phyloP scores from a whole-genome alignment of 1,284 basidiomycete species.

The Veloporphyrellus conicus region DNA sequence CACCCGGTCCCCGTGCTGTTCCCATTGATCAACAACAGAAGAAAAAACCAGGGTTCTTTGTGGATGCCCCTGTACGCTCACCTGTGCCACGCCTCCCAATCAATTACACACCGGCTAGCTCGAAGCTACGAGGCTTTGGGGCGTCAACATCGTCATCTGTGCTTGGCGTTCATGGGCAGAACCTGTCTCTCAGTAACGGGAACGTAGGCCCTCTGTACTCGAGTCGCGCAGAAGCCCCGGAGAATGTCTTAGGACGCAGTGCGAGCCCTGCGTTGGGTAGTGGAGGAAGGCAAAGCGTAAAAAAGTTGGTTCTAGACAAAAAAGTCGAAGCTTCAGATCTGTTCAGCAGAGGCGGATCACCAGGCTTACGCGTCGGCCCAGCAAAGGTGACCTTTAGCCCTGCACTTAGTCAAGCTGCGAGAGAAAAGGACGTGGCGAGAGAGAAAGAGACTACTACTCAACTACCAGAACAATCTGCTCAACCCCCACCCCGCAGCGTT shows the following conservation, averaged over 20 bases:
- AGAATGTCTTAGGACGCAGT: slow-evolving; percentile 52
- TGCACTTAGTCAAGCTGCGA: slow-evolving; percentile 63
- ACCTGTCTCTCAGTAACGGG: slow-evolving; percentile 48
- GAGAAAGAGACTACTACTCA: slow-evolving; percentile 52
- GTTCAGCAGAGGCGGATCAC: slow-evolving; percentile 54
- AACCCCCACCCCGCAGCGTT: slow-evolving; percentile 41
- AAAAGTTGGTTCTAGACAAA: slow-evolving; percentile 89
- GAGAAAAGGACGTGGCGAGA: slow-evolving; percentile 67
- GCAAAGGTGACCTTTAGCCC: slow-evolving; percentile 68
- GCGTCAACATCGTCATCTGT: slow-evolving; percentile 39
- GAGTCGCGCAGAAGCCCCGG: slow-evolving; percentile 48
- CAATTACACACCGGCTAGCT: slow-evolving; percentile 60
- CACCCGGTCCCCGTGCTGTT: slow-evolving; percentile 60
- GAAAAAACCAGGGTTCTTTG: slow-evolving; percentile 69
- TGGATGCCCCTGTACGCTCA: slow-evolving; percentile 63
- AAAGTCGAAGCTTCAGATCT: slow-evolving; percentile 69
- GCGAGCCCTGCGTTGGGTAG: slow-evolving; percentile 70
- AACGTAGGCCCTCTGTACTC: slow-evolving; percentile 51
- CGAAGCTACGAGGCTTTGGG: slow-evolving; percentile 69
- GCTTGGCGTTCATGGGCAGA: slow-evolving; percentile 29
- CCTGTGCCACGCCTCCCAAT: slow-evolving; percentile 57
- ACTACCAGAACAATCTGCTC: slow-evolving; percentile 30
- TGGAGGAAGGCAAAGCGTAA: slow-evolving; percentile 79
- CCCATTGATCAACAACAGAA: slow-evolving; percentile 59
- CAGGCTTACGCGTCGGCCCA: slow-evolving; percentile 37